Evolutionary conservation across 2,329 filamentous ascomycete genomes (phyloP), one percentile per base, ranked within the genome.

Genomic region (Huntiella moniliformis): DNA sequence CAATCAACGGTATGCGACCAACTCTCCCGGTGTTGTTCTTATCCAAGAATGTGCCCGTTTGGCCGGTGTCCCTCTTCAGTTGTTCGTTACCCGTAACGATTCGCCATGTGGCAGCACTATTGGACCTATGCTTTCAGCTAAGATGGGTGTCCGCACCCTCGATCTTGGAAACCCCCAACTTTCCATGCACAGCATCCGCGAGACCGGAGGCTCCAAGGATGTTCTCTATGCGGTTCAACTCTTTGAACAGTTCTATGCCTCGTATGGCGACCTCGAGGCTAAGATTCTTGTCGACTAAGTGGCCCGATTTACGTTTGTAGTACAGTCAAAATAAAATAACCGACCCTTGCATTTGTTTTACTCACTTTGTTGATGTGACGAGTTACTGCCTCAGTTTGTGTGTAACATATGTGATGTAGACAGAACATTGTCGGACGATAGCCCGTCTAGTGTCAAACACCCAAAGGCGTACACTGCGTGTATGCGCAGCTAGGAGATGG

Each of bases 31-130:
- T 33, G 93, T 96, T 54, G 88, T 93, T 5, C 68, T 98, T 32
- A 62, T 98, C 8, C 83, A 95, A 62, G 87, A 96, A 65, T 78
- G 81, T 37, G 91, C 91, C 40, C 74, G 72, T 40, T 65, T 68
- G 32, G 74, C 71, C 13, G 77, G 76, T 17, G 86, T 96, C 15
- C 91, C 91, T 11, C 71, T 98, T 45, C 91, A 98, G 66, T 67
- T 96, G 35, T 96, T 96, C 56, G 91, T 98, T 36, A 88, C 96
- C 40, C 76, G 87, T 57, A 98, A 98, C 62, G 91, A 98, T 60
- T 91, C 82, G 3, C 77, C 82, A 44, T 98, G 91, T 61, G 91
- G 91, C 47, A 88, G 83, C 65, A 98, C 91, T 33, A 98, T 98
- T 57, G 91, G 91, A 0, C 91, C 91, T n/a, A 95, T 95, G 78